A percentile compares a stretch with the other conserved stretches of the same genome.
phyloP scores from a whole-genome alignment of 73 alveolate genomes.

The Tetrahymena thermophila region DNA sequence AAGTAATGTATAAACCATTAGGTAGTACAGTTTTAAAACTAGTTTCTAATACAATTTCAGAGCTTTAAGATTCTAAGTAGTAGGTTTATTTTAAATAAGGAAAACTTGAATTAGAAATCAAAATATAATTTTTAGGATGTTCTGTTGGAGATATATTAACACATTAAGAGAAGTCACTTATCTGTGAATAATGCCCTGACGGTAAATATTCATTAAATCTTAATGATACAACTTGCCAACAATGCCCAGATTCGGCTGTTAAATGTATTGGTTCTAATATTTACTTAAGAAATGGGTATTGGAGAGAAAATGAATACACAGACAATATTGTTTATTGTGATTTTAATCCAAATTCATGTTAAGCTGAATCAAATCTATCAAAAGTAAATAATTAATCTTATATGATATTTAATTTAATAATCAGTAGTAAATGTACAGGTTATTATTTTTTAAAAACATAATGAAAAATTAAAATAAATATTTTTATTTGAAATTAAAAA shows the following conservation, averaged over 20 bases:
- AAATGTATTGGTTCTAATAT: not conserved
- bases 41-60: not conserved
- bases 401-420: too few relatives aligned
- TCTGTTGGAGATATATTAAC: not conserved
- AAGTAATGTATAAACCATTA: not conserved
- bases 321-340: not conserved
- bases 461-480: too few relatives aligned
- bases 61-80: not conserved
- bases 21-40: not conserved
- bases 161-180: not conserved
- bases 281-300: not conserved
- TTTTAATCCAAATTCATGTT: not conserved
- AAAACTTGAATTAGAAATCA: not conserved
- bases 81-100: not conserved
- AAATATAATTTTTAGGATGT: not conserved
- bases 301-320: not conserved
- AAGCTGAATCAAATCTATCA: not conserved
- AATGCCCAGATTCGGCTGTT: not conserved
- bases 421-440: too few relatives aligned
- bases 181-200: not conserved
- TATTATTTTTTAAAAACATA: too few relatives aligned
- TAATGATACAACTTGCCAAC: not conserved
- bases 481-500: too few relatives aligned
- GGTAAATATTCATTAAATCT: not conserved
- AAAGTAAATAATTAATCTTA: too few relatives aligned